Base-by-base conservation (phyloP, 176 grass and related monocot species). In the Raddia guianensis region DNA sequence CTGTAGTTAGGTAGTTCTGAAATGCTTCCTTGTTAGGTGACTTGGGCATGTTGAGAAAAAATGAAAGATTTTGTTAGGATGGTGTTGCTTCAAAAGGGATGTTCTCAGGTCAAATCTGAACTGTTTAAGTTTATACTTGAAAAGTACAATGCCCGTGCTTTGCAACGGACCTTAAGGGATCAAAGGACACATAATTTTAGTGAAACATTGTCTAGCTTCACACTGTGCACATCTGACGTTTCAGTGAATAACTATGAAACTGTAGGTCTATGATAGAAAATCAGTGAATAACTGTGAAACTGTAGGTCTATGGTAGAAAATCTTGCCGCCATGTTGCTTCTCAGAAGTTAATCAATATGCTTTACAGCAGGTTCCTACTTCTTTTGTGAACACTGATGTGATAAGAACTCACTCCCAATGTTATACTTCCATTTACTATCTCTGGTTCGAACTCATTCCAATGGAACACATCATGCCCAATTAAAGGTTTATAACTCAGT, bases 401-500 rank as follows among this genome's bases (percentile, higher is more conserved):
- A 46, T 19, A 75, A 75, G 19, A 83, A 73, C 13, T 18, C 42
- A 45, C 7, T 63, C 34, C 4, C 7, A 19, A 57, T 72, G 49
- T 33, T 78, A 18, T 6, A 32, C 16, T 70, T 47, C 33, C 58
- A 27, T 27, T 27, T 20, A 32, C 1, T 7, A 16, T 53, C 4
- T 19, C 12, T 54, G 10, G 15, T 87, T 52, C 14, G 27, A 49
- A 49, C 21, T 60, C 62, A 50, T 20, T n/a, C 69, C 27, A 50
- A 34, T 62, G 27, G 27, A 27, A 7, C 7, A 7, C 8, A 57
- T 79, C 67, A 35, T 73, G 27, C 55, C 68, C 4, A 33, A 11
- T 42, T 69, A 45, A 75, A 75, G 78, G 46, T 75, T 37, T 49
- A 19, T 57, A 79, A n/a, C 49, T 11, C 7, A 65, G 6, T 68